phyloP scores from a whole-genome alignment of 140 eudicot species.

The Stevia rebaudiana region DNA sequence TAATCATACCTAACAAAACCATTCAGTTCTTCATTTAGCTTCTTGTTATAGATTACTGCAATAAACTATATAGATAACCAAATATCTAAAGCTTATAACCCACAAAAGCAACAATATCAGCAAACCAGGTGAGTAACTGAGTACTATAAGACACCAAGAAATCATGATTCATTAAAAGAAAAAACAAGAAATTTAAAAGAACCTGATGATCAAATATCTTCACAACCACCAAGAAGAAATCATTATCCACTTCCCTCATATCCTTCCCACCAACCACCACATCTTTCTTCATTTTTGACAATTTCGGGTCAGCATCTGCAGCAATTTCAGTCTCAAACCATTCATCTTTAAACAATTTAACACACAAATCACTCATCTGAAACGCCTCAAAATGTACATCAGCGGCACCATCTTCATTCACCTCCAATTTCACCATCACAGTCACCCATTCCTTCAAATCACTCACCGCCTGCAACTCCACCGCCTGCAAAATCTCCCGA shows the following conservation, averaged over 20 bases:
- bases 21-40: neutral
- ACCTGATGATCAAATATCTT: constrained; percentile 97
- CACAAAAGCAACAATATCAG: constrained; percentile 9
- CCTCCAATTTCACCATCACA: constrained; percentile 78
- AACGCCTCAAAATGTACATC: constrained; percentile 97
- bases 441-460: constrained; percentile 98
- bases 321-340: constrained; percentile 71
- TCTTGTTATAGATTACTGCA: neutral
- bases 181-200: neutral
- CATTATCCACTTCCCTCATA: constrained; percentile 79
- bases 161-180: neutral
- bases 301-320: constrained; percentile 60
- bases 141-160: neutral
- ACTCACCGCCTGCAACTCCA: constrained; percentile 66
- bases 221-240: constrained; percentile 93
- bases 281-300: constrained; percentile 87
- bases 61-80: neutral
- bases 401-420: constrained; percentile 82
- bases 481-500: constrained; percentile 78
- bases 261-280: constrained; percentile 96
- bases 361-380: constrained; percentile 92
- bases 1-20: neutral
- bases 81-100: neutral
- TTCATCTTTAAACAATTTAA: constrained; percentile 70
- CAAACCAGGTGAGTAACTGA: neutral